Base-by-base conservation (phyloP, 495 filamentous ascomycete genomes). In the Aspergillus bridgeri region DNA sequence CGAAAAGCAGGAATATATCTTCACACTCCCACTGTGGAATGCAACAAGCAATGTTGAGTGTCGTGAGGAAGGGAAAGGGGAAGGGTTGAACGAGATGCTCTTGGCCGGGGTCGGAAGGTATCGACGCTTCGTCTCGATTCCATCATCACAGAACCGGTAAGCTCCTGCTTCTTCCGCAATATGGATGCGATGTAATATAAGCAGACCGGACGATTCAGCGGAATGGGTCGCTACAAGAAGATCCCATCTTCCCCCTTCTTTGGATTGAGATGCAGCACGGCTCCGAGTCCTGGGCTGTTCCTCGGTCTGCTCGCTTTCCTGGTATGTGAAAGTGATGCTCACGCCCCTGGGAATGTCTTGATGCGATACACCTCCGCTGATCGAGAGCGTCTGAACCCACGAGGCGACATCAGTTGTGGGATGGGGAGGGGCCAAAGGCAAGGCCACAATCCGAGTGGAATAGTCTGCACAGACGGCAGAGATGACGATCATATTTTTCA, bases 391-490 rank as follows among this genome's bases (percentile, higher is more conserved):
- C 0, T 83, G 80, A 58, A 90, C 79, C 82, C 83, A 88, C n/a
- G 68, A 66, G 27, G 62, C 58, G 5, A 64, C 51, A 29, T 75
- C 65, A 45, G 71, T 78, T 38, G 71, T 69, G 27, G 85, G 80
- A 44, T 90, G 89, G 5, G 90, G 89, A 11, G 90, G 90, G 8
- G 77, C 76, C 33, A 94, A 74, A 1, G 91, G 91, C 6, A 96
- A 65, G 4, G 84, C 87, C 13, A 94, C 71, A 29, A 96, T 70
- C 51, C 83, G 84, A 13, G 89, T 78, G 11, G 82, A 83, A 29
- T 76, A 81, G 53, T 90, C 89, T 6, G 86, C 80, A 66, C 90
- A 93, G 0, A 88, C 80, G 6, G 85, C 83, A 0, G 86, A 78
- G 46, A 94, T 83, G 9, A 94, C 80, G 54, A 93, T 85, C 48